Evolutionary conservation across 441 rosid genomes (phyloP).

Genomic region (Jatropha multifida): DNA sequence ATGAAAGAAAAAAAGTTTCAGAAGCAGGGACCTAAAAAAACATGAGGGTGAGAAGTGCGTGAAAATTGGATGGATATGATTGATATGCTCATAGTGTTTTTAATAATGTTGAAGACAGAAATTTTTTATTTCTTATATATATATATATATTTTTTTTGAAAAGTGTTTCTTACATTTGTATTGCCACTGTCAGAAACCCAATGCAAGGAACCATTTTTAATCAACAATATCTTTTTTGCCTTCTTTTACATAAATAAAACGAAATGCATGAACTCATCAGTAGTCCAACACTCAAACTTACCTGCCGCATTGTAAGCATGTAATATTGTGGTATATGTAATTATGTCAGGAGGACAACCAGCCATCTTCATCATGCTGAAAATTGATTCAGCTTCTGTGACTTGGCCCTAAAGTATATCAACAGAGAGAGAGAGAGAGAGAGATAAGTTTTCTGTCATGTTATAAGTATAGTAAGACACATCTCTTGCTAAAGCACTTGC

Average conservation of each 20-base stretch:
- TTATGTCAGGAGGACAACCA: constrained; percentile 71
- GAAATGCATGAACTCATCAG: background rate
- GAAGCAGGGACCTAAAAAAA: background rate
- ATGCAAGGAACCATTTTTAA: background rate
- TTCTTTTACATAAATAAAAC: background rate
- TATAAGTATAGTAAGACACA: background rate
- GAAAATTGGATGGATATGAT: background rate
- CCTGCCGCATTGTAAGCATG: constrained; percentile 77
- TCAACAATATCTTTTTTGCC: background rate
- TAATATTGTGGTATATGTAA: constrained; percentile 82
- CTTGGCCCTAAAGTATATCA: constrained; percentile 49
- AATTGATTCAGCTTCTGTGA: constrained; percentile 71
- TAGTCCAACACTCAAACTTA: constrained; percentile 26
- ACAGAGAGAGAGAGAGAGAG: constrained; percentile 8
- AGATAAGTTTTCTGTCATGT: constrained; percentile 16
- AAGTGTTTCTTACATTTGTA: background rate
- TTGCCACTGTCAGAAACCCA: background rate
- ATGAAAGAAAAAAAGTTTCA: constrained; percentile 20
- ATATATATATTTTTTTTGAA: too few relatives aligned
- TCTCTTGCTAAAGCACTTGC: constrained; percentile 40
- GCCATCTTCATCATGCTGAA: constrained; percentile 71
- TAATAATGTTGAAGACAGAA: background rate
- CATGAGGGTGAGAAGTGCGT: background rate
- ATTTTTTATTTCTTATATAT: background rate
- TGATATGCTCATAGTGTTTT: background rate